A percentile compares a stretch with the other conserved stretches of the same genome.
These are phyloP conservation scores for Periconia sp. DNA, from an alignment of 2,329 filamentous ascomycete species.

Conservation along the genomic window DNA sequence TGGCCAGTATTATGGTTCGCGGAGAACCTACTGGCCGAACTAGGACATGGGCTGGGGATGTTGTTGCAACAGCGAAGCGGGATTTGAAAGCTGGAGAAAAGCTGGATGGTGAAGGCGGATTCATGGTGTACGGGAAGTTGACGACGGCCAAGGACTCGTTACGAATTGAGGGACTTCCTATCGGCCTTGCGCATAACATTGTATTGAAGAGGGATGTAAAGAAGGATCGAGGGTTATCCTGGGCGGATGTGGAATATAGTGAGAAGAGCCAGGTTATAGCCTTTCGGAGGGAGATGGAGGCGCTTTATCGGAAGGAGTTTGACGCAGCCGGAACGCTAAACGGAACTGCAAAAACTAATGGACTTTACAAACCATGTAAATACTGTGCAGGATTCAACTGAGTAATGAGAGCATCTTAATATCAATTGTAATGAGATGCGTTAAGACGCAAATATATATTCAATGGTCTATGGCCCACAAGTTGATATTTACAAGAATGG, in stretches of 20 bases:
- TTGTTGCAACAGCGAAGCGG: constrained; percentile 55
- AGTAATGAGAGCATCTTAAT: too few species aligned
- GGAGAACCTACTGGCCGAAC: constrained; percentile 55
- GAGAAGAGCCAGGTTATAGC: constrained; percentile 47
- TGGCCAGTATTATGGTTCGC: constrained; percentile 54
- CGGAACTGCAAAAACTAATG: background rate
- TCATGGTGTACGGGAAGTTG: constrained; percentile 54
- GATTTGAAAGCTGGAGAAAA: constrained; percentile 54
- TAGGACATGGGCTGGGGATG: constrained; percentile 53
- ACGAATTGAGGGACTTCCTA: constrained; percentile 50
- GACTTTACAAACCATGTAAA: background rate
- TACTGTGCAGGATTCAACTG: too few species aligned
- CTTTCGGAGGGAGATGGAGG: constrained; percentile 54
- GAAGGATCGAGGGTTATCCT: constrained; percentile 52
- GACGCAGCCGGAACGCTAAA: constrained; percentile 1
- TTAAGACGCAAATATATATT: background rate
- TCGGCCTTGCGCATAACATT: constrained; percentile 52
- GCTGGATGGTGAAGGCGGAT: constrained; percentile 55
- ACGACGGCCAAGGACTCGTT: constrained; percentile 51
- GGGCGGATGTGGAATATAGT: constrained; percentile 54
- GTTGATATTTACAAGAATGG: background rate
- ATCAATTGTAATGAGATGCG: too few species aligned
- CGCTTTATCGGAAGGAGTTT: constrained; percentile 32
- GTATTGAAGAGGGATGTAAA: constrained; percentile 49
- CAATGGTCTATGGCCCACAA: background rate